These are phyloP conservation scores for Capsicum rhomboideum DNA, from an alignment of 257 asterid genomes.

Conservation along the genomic window DNA sequence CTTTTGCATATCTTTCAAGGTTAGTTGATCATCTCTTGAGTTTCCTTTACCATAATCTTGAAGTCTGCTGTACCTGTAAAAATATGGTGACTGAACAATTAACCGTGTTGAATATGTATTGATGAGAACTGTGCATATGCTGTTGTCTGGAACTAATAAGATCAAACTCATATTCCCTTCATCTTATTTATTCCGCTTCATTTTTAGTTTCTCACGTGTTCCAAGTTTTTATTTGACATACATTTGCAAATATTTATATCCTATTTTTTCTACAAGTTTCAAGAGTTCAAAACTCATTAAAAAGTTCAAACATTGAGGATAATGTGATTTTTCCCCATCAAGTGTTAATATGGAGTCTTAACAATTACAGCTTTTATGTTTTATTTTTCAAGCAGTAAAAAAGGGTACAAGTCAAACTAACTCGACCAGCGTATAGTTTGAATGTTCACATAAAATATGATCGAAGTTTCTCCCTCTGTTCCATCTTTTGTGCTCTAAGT, in stretches of 20 bases:
- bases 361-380: neutral
- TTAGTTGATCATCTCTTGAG: conserved; percentile 1
- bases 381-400: neutral
- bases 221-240: neutral
- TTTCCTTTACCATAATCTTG: neutral
- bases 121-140: neutral
- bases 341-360: neutral
- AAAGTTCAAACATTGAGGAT: neutral
- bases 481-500: neutral
- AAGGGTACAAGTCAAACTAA: neutral
- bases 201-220: neutral
- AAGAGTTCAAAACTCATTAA: neutral
- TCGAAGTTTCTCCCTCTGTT: neutral
- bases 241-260: neutral
- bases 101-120: neutral
- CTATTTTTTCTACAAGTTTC: neutral
- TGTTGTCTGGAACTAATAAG: neutral
- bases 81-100: neutral
- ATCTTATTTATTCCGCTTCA: neutral
- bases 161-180: neutral
- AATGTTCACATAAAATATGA: neutral
- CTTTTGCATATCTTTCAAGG: conserved; percentile 96
- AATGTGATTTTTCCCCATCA: neutral
- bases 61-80: neutral
- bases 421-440: neutral